A percentile compares a stretch with the other conserved stretches of the same genome.
Conservation (phyloP, 495 filamentous ascomycete species). For the Chaetomium fimeti region DNA sequence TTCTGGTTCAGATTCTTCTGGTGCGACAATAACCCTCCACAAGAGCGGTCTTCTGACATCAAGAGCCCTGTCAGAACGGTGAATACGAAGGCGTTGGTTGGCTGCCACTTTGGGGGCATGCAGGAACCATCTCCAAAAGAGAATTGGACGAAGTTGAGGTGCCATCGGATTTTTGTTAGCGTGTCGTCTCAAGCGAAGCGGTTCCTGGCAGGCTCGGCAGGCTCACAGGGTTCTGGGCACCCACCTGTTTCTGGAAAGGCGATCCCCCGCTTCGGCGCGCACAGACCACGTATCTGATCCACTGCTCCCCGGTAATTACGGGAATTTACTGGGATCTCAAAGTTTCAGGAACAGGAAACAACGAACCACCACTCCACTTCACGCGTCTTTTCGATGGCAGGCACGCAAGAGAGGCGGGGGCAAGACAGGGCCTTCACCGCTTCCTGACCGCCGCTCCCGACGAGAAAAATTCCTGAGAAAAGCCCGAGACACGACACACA, state of each 20-base stretch:
- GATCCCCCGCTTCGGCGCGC: constrained; percentile 6
- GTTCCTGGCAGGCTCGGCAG: neutral
- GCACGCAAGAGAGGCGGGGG: neutral
- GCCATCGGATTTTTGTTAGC: constrained; percentile 6
- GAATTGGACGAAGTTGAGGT: constrained; percentile 5
- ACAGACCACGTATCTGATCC: neutral
- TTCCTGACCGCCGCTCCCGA: constrained; percentile 1
- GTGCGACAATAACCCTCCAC: neutral
- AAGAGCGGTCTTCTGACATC: neutral
- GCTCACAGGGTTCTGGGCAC: neutral
- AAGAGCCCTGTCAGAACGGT: neutral
- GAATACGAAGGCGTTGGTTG: constrained; percentile 5
- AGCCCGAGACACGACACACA: neutral
- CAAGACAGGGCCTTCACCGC: constrained; percentile 7
- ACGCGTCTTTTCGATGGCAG: neutral
- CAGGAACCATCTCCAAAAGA: constrained; percentile 21
- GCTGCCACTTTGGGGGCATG: constrained; percentile 12
- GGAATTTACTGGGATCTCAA: neutral
- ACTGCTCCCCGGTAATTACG: constrained; percentile 8
- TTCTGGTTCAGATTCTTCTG: neutral
- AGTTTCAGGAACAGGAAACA: constrained; percentile 25
- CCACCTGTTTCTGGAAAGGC: constrained; percentile 15
- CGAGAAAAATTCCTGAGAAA: neutral
- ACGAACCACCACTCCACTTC: constrained; percentile 8
- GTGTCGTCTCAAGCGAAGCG: constrained; percentile 6